These are phyloP conservation scores for Globisporangium uncinulatum DNA, from an alignment of 352 stramenopile species.

Conservation along the genomic window DNA sequence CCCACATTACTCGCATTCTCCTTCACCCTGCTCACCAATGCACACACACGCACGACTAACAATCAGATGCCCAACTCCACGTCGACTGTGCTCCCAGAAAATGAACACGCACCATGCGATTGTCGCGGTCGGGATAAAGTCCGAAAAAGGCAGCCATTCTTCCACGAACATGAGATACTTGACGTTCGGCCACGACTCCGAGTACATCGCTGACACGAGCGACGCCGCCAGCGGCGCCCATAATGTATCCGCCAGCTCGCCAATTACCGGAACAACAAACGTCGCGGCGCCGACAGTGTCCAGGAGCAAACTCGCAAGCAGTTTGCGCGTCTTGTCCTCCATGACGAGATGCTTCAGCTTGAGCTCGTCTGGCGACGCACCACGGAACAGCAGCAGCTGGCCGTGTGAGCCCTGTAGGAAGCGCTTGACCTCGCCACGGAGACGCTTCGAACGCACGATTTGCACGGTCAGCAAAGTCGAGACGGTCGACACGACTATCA, in stretches of 20 bases:
- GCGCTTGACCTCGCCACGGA: slow-evolving; percentile 35
- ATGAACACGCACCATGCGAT: slow-evolving; percentile 76
- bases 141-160: slow-evolving; percentile 92
- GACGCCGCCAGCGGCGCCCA: slow-evolving; percentile 90
- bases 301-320: slow-evolving; percentile 75
- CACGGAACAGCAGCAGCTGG: slow-evolving; percentile 58
- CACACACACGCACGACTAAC: not conserved
- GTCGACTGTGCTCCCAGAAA: not conserved
- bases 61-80: not conserved
- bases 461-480: slow-evolving; percentile 44
- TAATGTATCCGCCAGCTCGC: slow-evolving; percentile 87
- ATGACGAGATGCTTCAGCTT: slow-evolving; percentile 29
- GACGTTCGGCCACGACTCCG: slow-evolving; percentile 67
- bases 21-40: slow-evolving; percentile 3
- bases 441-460: slow-evolving; percentile 36
- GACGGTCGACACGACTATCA: slow-evolving; percentile 40
- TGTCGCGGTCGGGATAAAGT: slow-evolving; percentile 93
- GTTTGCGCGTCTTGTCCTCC: slow-evolving; percentile 46
- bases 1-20: not conserved
- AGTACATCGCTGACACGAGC: slow-evolving; percentile 91
- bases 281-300: slow-evolving; percentile 87
- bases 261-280: slow-evolving; percentile 84
- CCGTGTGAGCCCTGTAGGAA: slow-evolving; percentile 49
- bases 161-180: slow-evolving; percentile 87
- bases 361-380: slow-evolving; percentile 15